Conservation (phyloP, 1,139 yeast species). For the Saccharomyces hybrid region DNA sequence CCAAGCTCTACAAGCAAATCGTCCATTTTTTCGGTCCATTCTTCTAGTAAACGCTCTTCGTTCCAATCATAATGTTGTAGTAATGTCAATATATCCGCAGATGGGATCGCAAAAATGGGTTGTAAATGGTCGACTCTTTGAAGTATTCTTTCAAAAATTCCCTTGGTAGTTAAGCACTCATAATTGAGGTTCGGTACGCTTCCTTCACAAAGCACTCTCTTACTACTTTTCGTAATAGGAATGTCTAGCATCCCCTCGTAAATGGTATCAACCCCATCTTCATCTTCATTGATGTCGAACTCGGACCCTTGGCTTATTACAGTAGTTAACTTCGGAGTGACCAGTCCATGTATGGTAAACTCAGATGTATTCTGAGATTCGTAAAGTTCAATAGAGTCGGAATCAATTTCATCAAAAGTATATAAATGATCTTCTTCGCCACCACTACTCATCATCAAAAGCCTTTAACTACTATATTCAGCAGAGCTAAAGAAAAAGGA, state of each 20-base stretch:
- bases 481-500: background rate
- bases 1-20: constrained; percentile 46
- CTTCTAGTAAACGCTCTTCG: constrained; percentile 60
- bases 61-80: constrained; percentile 67
- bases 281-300: constrained; percentile 20
- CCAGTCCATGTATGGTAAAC: background rate
- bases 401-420: background rate
- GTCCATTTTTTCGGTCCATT: constrained; percentile 50
- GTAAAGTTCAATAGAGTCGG: constrained; percentile 7
- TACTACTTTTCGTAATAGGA: constrained; percentile 6
- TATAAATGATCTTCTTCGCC: constrained; percentile 2
- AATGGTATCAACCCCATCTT: constrained; percentile 2
- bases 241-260: constrained; percentile 12
- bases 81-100: constrained; percentile 38
- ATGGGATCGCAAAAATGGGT: constrained; percentile 25
- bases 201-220: constrained; percentile 16
- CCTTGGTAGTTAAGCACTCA: constrained; percentile 28
- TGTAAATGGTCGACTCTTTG: constrained; percentile 23
- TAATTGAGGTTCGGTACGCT: constrained; percentile 23
- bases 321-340: constrained; percentile 2
- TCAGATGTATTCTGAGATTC: constrained; percentile 9
- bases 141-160: constrained; percentile 25
- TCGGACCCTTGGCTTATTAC: constrained; percentile 18
- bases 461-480: background rate
- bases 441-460: constrained; percentile 3